Percentiles rank a stretch among this genome's conserved stretches.
Conservation (phyloP, 1,139 yeast species). For the Neolecta irregularis region DNA sequence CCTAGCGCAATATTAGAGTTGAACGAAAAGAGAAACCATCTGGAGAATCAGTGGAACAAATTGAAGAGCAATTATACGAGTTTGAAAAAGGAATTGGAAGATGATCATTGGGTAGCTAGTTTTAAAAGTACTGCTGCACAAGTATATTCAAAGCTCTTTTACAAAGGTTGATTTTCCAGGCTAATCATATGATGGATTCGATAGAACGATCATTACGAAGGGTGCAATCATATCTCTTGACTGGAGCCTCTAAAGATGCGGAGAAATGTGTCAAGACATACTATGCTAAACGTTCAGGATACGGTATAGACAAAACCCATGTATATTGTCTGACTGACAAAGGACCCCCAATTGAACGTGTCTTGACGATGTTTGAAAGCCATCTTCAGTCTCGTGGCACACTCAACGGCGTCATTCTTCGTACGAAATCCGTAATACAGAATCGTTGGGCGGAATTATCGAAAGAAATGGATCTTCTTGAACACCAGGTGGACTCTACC, state of each 20-base stretch:
- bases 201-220: slow-evolving; percentile 1
- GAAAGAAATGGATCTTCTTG: too few species aligned
- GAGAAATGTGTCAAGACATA: slow-evolving; percentile 1
- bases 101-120: slow-evolving; percentile 12
- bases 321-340: too few species aligned
- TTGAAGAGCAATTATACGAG: slow-evolving; percentile 6
- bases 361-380: too few species aligned
- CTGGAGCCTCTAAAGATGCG: not conserved
- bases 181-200: slow-evolving; percentile 2
- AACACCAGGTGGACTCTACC: too few species aligned
- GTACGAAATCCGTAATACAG: too few species aligned
- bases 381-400: too few species aligned
- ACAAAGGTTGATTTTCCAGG: slow-evolving; percentile 1
- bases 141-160: slow-evolving; percentile 6
- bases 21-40: slow-evolving; percentile 1
- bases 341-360: too few species aligned
- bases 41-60: slow-evolving; percentile 8
- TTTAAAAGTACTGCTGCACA: slow-evolving; percentile 9
- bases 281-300: not conserved
- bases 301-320: too few species aligned
- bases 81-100: slow-evolving; percentile 10
- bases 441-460: too few species aligned
- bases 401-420: too few species aligned
- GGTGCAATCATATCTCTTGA: not conserved
- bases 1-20: slow-evolving; percentile 7